Evolutionary conservation across 2,329 filamentous ascomycete species (phyloP), one percentile per base, ranked within the genome.

Genomic region (Diplocarpon mali): DNA sequence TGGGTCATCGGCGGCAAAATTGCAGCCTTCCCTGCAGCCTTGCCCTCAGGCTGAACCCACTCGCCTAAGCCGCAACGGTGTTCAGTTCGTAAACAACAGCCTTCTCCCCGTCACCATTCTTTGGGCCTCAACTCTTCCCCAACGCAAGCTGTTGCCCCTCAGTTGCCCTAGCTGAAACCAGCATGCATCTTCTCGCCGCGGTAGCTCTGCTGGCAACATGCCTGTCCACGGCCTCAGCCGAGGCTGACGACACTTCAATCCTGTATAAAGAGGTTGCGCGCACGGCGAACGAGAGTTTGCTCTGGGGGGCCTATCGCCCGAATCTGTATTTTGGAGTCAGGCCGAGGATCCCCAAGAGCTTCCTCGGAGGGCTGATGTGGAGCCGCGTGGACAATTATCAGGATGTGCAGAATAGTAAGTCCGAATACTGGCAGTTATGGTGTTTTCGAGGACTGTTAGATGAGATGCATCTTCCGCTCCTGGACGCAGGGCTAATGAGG

Each of bases 251-350:
- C 38, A 30, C 54, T 15, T 44, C 53, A 2, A 56, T 60, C 20
- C 39, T 58, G 17, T 54, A 54, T 24, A 52, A 54, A 20, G 68
- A 70, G 55, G 58, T 66, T 40, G 58, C 55, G 6, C 44, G 59
- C 20, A 50, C 52, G 17, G 77, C 76, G 59, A 95, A 96, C 64
- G 75, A 93, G 60, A 90, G 83, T 59, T 71, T 98, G 56, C 72
- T 96, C 69, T 98, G 92, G 92, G 92, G 92, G 0, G 87, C 92
- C 1, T 98, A 96, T 67, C 78, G 86, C 55, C 84, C 90, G 0
- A 95, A 95, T 60, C 66, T 96, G 36, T 96, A 95, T 66, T 96
- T 96, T 69, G 90, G 90, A 2, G 76, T 95, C 30, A 76, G 86
- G 15, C 86, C 90, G 37, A 76, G 88, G 47, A 72, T 90, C 40